Evolutionary conservation across 768 basidiomycete species (phyloP), one percentile per base, ranked within the genome.

Genomic region (Lentinula aciculospora): DNA sequence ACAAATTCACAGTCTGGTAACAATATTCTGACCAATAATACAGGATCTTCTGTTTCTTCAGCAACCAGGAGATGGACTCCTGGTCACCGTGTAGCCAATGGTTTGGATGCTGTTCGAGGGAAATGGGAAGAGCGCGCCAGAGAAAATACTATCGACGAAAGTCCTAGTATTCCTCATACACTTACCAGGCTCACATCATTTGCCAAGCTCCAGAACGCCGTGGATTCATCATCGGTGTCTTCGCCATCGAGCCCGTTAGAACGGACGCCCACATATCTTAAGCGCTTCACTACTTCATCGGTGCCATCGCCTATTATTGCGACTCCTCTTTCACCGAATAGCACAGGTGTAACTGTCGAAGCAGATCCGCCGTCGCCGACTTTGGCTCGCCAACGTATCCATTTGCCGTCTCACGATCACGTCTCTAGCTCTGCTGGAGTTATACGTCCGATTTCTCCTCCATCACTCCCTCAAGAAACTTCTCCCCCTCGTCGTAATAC

Each of bases 71-170:
- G 81, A 70, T 88, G 88, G 89, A 77, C 80, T 0, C 83, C 85
- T 15, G 76, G 84, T 0, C 91, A 93, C 72, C 82, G 89, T 60
- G 74, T 83, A 31, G 77, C 76, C 0, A 77, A 77, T 56, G 92
- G 90, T 66, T 69, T 92, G 65, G 90, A 91, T 66, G 66, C 74
- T 29, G 79, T 87, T 31, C 77, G 87, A 58, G 84, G 84, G 3
- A 85, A 82, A 69, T 89, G 88, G 86, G 89, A 92, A 65, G 88
- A 90, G 61, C 82, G 86, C 44, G 74, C 79, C 19, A 75, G 79
- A 57, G 86, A 84, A 42, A 69, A 72, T 40, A 63, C 63, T 61
- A 61, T 63, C 36, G 69, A 78, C 29, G 71, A 65, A 62, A 17
- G 45, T 23, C 54, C 53, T n/a, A 13, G 21, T 15, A 32, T 42